These are phyloP conservation scores for Wakefieldia striispora DNA, from an alignment of 768 basidiomycete genomes.

Conservation along the genomic window DNA sequence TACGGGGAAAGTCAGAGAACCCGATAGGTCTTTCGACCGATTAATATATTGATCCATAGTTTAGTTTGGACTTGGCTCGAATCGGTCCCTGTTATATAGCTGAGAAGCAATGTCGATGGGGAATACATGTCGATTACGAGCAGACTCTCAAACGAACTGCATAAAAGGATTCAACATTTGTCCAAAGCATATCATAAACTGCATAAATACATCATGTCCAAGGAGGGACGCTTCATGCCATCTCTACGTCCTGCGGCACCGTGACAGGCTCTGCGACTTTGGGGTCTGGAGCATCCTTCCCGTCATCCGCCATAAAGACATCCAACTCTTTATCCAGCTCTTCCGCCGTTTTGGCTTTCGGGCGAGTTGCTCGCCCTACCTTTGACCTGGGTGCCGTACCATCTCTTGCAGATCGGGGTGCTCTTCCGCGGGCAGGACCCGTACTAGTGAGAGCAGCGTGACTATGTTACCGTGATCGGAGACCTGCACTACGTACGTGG, in stretches of 20 bases:
- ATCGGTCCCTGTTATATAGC: no score
- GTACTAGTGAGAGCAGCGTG: conserved; percentile 7
- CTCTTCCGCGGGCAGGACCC: conserved; percentile 47
- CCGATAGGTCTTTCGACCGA: no score
- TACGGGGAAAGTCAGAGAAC: no score
- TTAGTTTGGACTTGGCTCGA: no score
- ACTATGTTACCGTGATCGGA: neutral
- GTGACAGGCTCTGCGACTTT: conserved; percentile 12
- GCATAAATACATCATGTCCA: conserved; percentile 14
- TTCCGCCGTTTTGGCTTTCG: conserved; percentile 71
- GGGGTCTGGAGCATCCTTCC: conserved; percentile 21
- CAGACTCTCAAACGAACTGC: no score
- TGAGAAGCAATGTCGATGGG: no score
- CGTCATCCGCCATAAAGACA: conserved; percentile 72
- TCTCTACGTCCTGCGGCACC: conserved; percentile 49
- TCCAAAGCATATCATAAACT: conserved; percentile 13
- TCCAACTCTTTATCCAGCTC: conserved; percentile 90
- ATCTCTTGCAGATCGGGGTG: conserved; percentile 21
- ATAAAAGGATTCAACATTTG: no score
- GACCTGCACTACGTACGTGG: conserved; percentile 12
- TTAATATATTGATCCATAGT: no score
- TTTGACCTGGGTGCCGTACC: conserved; percentile 2
- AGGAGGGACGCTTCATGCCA: conserved; percentile 35
- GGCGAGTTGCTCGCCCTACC: conserved; percentile 32
- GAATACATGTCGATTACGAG: no score